These are phyloP conservation scores for Apophysomyces trapeziformis DNA, from an alignment of 371 early-diverging fungal species.

Conservation along the genomic window DNA sequence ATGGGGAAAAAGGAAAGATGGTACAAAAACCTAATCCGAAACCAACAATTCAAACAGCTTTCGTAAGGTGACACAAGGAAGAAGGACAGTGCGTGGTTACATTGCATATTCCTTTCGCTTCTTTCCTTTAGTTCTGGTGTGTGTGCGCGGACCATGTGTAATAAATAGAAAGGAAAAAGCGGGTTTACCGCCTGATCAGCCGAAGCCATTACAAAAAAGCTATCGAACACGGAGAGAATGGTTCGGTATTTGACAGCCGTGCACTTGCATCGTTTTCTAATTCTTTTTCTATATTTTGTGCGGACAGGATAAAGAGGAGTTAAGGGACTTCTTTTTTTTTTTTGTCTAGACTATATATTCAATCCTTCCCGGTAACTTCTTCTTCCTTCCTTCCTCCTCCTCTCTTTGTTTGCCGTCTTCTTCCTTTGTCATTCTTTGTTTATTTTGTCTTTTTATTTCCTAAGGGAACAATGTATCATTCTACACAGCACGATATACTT, in stretches of 20 bases:
- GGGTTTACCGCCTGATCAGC: constrained; percentile 4
- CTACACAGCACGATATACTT: constrained; percentile 1
- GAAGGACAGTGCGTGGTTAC: constrained; percentile 7
- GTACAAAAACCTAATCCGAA: neutral
- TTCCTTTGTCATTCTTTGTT: neutral
- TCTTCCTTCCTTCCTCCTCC: neutral
- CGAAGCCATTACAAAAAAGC: neutral
- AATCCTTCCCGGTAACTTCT: constrained; percentile 4
- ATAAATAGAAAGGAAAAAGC: neutral
- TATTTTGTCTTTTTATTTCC: neutral
- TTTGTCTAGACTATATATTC: constrained; percentile 6
- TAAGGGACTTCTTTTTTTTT: constrained; percentile 5
- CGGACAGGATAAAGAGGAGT: neutral
- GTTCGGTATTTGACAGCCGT: constrained; percentile 7
- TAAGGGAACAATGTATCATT: neutral
- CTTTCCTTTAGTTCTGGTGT: neutral
- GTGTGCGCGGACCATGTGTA: constrained; percentile 3
- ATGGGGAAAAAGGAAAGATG: neutral
- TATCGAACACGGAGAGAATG: constrained; percentile 5
- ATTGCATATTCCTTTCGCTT: neutral
- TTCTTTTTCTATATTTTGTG: neutral
- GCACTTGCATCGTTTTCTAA: neutral
- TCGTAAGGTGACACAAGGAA: neutral
- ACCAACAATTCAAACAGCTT: neutral
- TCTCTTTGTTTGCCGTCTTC: neutral